These are phyloP conservation scores for Ogataea parapolymorpha DNA, from an alignment of 805 yeast genomes.

Conservation along the genomic window DNA sequence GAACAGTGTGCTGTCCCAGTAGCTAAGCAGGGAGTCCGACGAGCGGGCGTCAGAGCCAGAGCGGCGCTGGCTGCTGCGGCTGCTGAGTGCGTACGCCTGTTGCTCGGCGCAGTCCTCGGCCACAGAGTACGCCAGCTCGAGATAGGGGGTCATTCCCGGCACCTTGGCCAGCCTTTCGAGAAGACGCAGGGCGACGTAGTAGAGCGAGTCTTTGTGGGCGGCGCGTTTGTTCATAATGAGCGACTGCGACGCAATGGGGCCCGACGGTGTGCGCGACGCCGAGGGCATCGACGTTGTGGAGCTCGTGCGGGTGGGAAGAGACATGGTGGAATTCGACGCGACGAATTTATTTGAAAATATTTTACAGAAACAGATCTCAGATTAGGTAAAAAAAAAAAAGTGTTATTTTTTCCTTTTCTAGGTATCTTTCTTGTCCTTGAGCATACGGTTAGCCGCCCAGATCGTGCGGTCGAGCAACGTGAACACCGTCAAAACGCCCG, in stretches of 20 bases:
- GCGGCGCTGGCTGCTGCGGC: conserved; percentile 9
- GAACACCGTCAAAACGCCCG: conserved; percentile 92
- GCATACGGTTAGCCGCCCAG: conserved; percentile 81
- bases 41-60: conserved; percentile 4
- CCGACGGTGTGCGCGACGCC: conserved; percentile 36
- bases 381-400: too few relatives aligned
- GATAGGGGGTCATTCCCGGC: conserved; percentile 66
- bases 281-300: conserved; percentile 23
- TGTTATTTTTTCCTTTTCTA: conserved; percentile 1
- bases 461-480: conserved; percentile 83
- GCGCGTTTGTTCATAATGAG: conserved; percentile 63
- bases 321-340: conserved; percentile 7
- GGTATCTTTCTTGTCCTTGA: conserved; percentile 61
- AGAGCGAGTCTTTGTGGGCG: conserved; percentile 62
- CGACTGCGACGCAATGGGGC: conserved; percentile 42
- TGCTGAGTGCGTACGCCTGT: conserved; percentile 47
- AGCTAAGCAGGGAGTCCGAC: conserved; percentile 19
- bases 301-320: conserved; percentile 20
- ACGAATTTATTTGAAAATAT: conserved; percentile 1
- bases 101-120: conserved; percentile 72
- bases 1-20: conserved; percentile 40
- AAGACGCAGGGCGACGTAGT: conserved; percentile 59
- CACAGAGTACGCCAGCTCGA: conserved; percentile 58
- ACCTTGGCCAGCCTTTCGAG: conserved; percentile 53
- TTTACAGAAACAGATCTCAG: not conserved